Percentiles rank a stretch among this genome's conserved stretches.
Conservation (phyloP, 2,329 filamentous ascomycete genomes). For the Colletotrichum brevisporum region DNA sequence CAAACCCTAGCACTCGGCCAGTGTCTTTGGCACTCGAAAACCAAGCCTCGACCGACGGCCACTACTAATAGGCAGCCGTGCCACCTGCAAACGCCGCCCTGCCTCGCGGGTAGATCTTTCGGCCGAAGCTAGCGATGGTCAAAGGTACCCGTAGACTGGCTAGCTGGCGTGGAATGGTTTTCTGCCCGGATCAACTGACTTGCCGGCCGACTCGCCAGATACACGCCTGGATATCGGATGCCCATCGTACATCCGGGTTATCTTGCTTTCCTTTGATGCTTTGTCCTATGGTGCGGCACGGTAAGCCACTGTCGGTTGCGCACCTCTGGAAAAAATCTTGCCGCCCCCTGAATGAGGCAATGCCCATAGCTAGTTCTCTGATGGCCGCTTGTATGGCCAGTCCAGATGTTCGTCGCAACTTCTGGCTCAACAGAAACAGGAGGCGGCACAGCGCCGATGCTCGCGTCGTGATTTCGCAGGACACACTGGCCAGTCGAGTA, state of each 20-base stretch:
- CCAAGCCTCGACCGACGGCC: neutral
- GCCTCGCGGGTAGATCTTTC: neutral
- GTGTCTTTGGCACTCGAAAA: neutral
- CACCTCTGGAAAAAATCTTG: slow-evolving; percentile 8
- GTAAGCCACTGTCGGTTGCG: slow-evolving; percentile 27
- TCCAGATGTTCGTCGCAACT: neutral
- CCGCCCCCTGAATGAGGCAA: neutral
- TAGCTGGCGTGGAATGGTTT: too few relatives aligned
- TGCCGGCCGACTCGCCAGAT: neutral
- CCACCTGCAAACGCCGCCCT: neutral
- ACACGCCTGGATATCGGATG: neutral
- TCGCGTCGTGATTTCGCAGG: neutral
- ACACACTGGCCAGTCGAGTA: neutral
- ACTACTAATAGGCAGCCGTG: too few relatives aligned
- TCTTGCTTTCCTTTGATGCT: slow-evolving; percentile 3
- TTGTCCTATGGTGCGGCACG: slow-evolving; percentile 12
- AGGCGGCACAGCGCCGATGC: slow-evolving; percentile 31
- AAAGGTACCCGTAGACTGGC: neutral
- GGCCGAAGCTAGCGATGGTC: slow-evolving; percentile 7
- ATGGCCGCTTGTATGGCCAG: neutral
- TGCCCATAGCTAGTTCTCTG: neutral
- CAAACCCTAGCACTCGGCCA: neutral
- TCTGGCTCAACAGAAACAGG: slow-evolving; percentile 1
- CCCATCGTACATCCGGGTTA: neutral
- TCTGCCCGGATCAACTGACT: neutral